Evolutionary conservation across 257 asterid species (phyloP).

Genomic region (Scutellaria minor): DNA sequence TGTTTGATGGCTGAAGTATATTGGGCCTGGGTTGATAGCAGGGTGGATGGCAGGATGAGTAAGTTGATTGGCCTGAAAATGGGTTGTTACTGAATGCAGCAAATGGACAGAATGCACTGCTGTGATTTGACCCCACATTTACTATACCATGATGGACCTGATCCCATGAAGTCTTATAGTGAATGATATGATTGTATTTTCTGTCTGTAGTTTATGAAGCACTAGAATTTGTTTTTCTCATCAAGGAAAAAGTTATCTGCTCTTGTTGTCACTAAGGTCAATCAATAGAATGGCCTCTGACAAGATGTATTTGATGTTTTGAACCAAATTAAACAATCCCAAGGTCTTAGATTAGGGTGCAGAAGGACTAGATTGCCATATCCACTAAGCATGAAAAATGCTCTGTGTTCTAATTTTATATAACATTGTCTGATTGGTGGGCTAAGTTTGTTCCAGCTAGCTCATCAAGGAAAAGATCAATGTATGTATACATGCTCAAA

Average conservation of each 20-base stretch:
- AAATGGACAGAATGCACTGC: background rate
- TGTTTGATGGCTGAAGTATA: background rate
- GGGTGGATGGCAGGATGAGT: background rate
- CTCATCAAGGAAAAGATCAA: background rate
- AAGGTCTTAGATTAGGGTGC: background rate
- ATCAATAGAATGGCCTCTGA: background rate
- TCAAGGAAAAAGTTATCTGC: background rate
- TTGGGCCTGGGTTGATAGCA: background rate
- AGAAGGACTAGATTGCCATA: background rate
- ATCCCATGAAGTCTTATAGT: too few species aligned
- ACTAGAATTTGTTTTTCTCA: too few species aligned
- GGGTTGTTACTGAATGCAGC: background rate
- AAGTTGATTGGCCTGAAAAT: background rate
- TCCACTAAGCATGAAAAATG: background rate
- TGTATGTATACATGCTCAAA: background rate
- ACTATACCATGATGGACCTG: too few species aligned
- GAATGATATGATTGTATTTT: too few species aligned
- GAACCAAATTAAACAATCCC: background rate
- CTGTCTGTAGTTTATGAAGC: too few species aligned
- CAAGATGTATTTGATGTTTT: background rate
- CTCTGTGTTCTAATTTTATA: background rate
- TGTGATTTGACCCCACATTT: too few species aligned
- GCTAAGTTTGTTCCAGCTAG: background rate
- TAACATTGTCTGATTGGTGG: background rate
- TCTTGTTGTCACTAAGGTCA: background rate